These are phyloP conservation scores for Crithidia sp. DNA, from an alignment of 208 protist species.

Conservation along the genomic window DNA sequence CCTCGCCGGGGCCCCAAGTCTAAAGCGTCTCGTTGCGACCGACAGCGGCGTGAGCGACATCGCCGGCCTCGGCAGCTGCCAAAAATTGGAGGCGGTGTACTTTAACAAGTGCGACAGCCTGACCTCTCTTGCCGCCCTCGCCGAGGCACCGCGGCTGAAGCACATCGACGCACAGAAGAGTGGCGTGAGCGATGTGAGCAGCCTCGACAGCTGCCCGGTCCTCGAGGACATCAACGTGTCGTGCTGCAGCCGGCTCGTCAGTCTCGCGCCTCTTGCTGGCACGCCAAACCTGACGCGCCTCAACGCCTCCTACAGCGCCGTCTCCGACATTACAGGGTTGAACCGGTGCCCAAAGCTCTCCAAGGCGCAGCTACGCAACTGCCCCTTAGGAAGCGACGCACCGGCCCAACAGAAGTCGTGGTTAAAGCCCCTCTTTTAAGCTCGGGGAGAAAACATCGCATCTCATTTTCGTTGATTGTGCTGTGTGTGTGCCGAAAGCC, in stretches of 20 bases:
- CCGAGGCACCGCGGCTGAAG: constrained; percentile 1
- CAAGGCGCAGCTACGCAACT: constrained; percentile 1
- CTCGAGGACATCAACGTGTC: constrained; percentile 9
- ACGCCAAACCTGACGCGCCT: constrained; percentile 3
- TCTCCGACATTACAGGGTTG: not conserved
- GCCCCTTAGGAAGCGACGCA: not conserved
- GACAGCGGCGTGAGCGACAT: constrained; percentile 5
- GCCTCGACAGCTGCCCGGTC: not conserved
- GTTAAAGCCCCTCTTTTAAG: not conserved
- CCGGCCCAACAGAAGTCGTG: not conserved
- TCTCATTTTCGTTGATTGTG: not conserved
- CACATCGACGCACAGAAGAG: constrained; percentile 11
- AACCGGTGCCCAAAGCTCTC: not conserved
- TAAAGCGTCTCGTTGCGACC: not conserved
- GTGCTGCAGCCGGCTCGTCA: not conserved
- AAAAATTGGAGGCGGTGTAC: constrained; percentile 1
- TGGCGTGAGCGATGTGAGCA: constrained; percentile 10
- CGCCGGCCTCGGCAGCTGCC: not conserved
- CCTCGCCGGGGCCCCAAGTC: not conserved
- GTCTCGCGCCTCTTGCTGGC: constrained; percentile 4
- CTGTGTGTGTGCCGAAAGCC: no score
- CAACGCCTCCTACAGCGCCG: constrained; percentile 8
- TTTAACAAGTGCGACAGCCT: constrained; percentile 4
- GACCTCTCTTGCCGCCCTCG: not conserved
- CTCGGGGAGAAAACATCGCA: no score